These are phyloP conservation scores for Metarhizium sp. DNA, from an alignment of 2,329 filamentous ascomycete genomes.

Conservation along the genomic window DNA sequence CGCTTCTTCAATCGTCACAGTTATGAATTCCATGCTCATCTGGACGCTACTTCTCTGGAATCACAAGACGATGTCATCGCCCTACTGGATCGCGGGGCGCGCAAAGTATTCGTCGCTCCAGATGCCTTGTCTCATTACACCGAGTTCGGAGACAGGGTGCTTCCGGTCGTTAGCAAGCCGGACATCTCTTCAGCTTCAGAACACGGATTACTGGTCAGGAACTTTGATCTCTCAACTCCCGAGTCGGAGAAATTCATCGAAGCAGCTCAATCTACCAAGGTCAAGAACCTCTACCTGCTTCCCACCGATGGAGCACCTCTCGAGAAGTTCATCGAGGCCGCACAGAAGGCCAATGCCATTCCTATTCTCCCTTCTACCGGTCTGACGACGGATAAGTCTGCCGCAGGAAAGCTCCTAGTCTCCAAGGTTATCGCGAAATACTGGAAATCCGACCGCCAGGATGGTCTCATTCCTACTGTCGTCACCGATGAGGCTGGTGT, in stretches of 20 bases:
- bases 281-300: slow-evolving; percentile 41
- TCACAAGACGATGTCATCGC: slow-evolving; percentile 65
- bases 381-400: slow-evolving; percentile 59
- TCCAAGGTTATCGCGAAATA: slow-evolving; percentile 63
- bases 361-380: slow-evolving; percentile 64
- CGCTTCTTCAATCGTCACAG: slow-evolving; percentile 40
- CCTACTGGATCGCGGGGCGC: slow-evolving; percentile 76
- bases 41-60: slow-evolving; percentile 64
- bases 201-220: slow-evolving; percentile 42
- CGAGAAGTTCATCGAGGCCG: slow-evolving; percentile 35
- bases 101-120: slow-evolving; percentile 71
- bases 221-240: slow-evolving; percentile 35
- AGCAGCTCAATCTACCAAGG: slow-evolving; percentile 34
- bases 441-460: slow-evolving; percentile 72
- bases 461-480: slow-evolving; percentile 79
- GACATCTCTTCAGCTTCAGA: slow-evolving; percentile 36
- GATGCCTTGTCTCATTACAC: slow-evolving; percentile 53
- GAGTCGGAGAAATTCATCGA: slow-evolving; percentile 35
- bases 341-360: slow-evolving; percentile 47
- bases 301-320: slow-evolving; percentile 36
- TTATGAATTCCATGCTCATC: slow-evolving; percentile 52
- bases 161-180: slow-evolving; percentile 39
- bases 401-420: slow-evolving; percentile 45
- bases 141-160: slow-evolving; percentile 47
- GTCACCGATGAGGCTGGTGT: slow-evolving; percentile 83